Base-by-base conservation (phyloP, 2,329 filamentous ascomycete genomes). In the Fusarium kyushuense region DNA sequence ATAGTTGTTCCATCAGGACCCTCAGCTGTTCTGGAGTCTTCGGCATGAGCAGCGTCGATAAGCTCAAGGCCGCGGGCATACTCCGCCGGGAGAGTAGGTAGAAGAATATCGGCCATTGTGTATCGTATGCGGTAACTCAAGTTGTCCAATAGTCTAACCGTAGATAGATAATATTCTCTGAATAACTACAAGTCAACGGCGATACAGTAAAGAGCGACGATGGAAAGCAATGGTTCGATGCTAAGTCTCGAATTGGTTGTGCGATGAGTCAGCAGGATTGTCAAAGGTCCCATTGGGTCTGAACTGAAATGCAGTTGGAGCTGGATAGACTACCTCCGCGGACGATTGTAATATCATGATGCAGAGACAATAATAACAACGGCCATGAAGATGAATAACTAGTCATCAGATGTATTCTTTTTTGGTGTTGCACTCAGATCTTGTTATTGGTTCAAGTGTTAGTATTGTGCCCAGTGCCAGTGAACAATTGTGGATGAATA, bases 21-120 rank as follows among this genome's bases (percentile, higher is more conserved):
- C 51, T 83, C 78, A 61, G 83, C 67, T 40, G 64, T 73, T 36
- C 76, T 79, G 13, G 78, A 74, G 58, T 81, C 79, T 41, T 77
- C 53, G 40, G 75, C 73, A 65, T 81, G 80, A 42, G 90, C 92
- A 55, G 86, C 84, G 80, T 96, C 92, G 74, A 96, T 94, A 69
- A 89, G 84, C 36, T 83, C 77, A 40, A 94, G 81, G 27, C 90
- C 91, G 54, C 78, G 78, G 41, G 76, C 76, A 60, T 83, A 87
- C 65, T 80, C 78, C 11, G 72, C 66, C 3, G 80, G 74, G 29
- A 85, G 77, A 3, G 75, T 57, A 16, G 76, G 73, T 5, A 81
- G 60, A 29, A 81, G 60, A 29, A 29, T 19, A 21, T 58, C 38
- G 14, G 55, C 19, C 70, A 73, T 74, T 54, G 52, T 59, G 36